Evolutionary conservation across 345 rosid species (phyloP).

Genomic region (Linum lewisii): DNA sequence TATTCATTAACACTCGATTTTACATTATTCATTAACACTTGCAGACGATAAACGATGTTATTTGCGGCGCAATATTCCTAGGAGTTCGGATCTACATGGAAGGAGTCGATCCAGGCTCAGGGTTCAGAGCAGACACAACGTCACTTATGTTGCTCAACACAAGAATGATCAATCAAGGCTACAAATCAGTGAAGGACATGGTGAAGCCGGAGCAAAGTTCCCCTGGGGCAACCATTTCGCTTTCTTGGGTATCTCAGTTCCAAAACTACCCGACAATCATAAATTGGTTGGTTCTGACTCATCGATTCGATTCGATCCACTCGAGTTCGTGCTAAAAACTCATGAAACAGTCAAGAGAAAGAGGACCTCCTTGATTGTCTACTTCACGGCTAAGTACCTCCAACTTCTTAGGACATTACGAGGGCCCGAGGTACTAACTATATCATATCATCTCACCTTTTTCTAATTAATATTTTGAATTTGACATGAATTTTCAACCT

Average conservation of each 20-base stretch:
- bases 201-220: neutral
- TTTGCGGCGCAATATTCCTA: slow-evolving; percentile 35
- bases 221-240: slow-evolving; percentile 6
- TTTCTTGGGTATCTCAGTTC: neutral
- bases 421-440: neutral
- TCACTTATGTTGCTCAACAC: slow-evolving; percentile 46
- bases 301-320: neutral
- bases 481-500: too few relatives aligned
- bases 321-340: neutral
- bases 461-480: too few relatives aligned
- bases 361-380: neutral
- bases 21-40: too few relatives aligned
- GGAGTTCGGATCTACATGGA: slow-evolving; percentile 40
- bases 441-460: too few relatives aligned
- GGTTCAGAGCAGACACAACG: slow-evolving; percentile 17
- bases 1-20: too few relatives aligned
- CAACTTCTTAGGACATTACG: neutral
- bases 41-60: slow-evolving; percentile 50
- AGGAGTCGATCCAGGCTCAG: slow-evolving; percentile 11
- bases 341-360: neutral
- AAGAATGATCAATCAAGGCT: slow-evolving; percentile 21
- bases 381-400: neutral
- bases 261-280: neutral
- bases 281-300: neutral
- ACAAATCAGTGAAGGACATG: slow-evolving; percentile 44